Conservation (phyloP, 345 rosid species). For the Moringa oleifera region DNA sequence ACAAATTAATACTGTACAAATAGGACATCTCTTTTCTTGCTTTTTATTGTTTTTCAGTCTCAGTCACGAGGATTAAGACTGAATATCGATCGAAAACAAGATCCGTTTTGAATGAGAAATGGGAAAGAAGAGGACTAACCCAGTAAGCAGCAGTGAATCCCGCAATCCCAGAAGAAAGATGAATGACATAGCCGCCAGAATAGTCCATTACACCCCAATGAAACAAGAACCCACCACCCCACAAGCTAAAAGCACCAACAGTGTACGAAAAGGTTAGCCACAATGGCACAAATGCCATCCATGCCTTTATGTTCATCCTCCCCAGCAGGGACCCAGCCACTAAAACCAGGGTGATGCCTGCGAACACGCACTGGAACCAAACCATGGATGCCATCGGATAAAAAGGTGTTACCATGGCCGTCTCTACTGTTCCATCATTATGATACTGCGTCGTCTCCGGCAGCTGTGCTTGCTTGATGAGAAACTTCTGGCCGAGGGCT, state of each 20-base stretch:
- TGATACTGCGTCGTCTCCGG: slow-evolving; percentile 26
- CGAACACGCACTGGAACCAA: slow-evolving; percentile 48
- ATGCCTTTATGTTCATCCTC: slow-evolving; percentile 40
- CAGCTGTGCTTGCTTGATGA: slow-evolving; percentile 27
- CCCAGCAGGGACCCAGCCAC: slow-evolving; percentile 44
- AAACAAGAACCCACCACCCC: slow-evolving; percentile 54
- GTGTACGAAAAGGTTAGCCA: slow-evolving; percentile 45
- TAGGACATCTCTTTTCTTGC: no score
- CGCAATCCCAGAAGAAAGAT: slow-evolving; percentile 44
- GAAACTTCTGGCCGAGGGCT: slow-evolving; percentile 42
- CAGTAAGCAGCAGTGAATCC: slow-evolving; percentile 40
- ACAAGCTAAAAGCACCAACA: slow-evolving; percentile 42
- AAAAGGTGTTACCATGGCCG: slow-evolving; percentile 16
- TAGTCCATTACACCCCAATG: slow-evolving; percentile 55
- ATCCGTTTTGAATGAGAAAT: no score
- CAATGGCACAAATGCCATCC: slow-evolving; percentile 52
- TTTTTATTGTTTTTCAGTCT: no score
- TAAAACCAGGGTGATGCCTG: slow-evolving; percentile 32
- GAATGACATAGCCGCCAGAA: slow-evolving; percentile 48
- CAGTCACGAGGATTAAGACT: no score
- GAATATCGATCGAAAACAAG: no score
- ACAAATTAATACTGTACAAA: no score
- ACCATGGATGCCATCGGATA: slow-evolving; percentile 50
- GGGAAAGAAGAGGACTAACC: slow-evolving; percentile 21
- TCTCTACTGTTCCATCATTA: slow-evolving; percentile 12